Evolutionary conservation across 345 rosid genomes (phyloP), one percentile per base, ranked within the genome.

Genomic region (Syzygium aromaticum): DNA sequence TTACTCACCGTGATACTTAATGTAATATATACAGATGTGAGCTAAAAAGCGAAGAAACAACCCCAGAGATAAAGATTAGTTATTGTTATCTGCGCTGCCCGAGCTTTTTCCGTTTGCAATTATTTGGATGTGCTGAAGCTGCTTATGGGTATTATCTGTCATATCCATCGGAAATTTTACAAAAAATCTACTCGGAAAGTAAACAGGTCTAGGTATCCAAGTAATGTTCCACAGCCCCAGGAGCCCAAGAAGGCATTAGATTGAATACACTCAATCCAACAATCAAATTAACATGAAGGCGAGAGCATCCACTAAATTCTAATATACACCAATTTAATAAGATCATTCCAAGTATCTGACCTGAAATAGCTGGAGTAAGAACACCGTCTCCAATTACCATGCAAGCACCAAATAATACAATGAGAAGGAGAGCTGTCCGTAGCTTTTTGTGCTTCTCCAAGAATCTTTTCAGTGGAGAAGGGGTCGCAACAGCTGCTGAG

Each of bases 331-430:
- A 40, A 38, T 77, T 51, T 78, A 52, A 82, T 23, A 52, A 57
- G 78, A 73, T 9, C 25, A 38, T 73, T 38, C 15, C 12, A 27
- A 51, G 84, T 59, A 88, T 27, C 89, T 87, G 84, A 94, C 99
- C 98, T 90, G 99, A 95, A 84, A 97, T 94, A 86, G 98, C 96
- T 87, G 99, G 97, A 90, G 98, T 96, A 84, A 97, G 94, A 86
- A 97, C 93, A 64, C 98, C 98, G 90, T 94, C 95, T 89, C 96
- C 99, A n/a, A 97, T 95, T 92, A 94, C 93, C 96, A 97, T 95
- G 91, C 95, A 93, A 93, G 98, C 96, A 86, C 98, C 96, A 89
- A 95, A 93, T 80, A 96, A 90, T 14, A 97, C 98, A 64, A 97
- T 89, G 88, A 97, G 59, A 63, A 97, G 97, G 67, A 97, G 91